These are phyloP conservation scores for Plenodomus tracheiphilus DNA, from an alignment of 2,329 filamentous ascomycete species.

Conservation along the genomic window DNA sequence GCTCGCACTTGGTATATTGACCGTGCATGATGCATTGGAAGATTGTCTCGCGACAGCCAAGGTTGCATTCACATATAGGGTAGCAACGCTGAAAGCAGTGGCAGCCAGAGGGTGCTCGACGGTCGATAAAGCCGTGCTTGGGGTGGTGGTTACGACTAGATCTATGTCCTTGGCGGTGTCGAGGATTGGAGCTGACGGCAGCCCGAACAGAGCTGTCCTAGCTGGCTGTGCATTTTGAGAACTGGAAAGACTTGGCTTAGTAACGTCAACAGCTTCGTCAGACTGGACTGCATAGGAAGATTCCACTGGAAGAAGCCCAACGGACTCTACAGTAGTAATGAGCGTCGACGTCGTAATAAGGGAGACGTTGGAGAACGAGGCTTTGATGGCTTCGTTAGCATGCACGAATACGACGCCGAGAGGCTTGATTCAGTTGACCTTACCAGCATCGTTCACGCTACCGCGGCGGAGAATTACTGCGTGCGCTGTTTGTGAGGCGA, in stretches of 20 bases:
- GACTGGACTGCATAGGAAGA: not conserved
- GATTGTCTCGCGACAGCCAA: slow-evolving; percentile 5
- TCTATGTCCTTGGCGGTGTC: not conserved
- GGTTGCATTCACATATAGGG: not conserved
- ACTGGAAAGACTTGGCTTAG: not conserved
- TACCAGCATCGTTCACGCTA: slow-evolving; percentile 28
- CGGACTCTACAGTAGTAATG: not conserved
- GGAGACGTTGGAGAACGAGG: slow-evolving; percentile 33
- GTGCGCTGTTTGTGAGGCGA: slow-evolving; percentile 18
- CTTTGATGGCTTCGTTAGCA: slow-evolving; percentile 36
- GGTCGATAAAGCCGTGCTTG: not conserved
- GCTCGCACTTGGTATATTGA: slow-evolving; percentile 39
- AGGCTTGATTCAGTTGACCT: slow-evolving; percentile 16
- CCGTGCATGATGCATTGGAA: slow-evolving; percentile 30
- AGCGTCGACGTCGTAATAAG: slow-evolving; percentile 2
- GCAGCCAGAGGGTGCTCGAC: not conserved
- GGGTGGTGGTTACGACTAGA: too few species aligned
- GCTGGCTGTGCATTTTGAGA: not conserved
- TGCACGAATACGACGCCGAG: slow-evolving; percentile 24
- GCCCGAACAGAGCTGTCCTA: too few species aligned
- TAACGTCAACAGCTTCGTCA: not conserved
- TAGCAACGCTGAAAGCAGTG: not conserved
- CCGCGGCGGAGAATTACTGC: slow-evolving; percentile 24
- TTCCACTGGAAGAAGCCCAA: not conserved
- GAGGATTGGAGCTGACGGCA: not conserved